These are phyloP conservation scores for Astragalus glycyphyllos DNA, from an alignment of 306 rosid species.

Conservation along the genomic window DNA sequence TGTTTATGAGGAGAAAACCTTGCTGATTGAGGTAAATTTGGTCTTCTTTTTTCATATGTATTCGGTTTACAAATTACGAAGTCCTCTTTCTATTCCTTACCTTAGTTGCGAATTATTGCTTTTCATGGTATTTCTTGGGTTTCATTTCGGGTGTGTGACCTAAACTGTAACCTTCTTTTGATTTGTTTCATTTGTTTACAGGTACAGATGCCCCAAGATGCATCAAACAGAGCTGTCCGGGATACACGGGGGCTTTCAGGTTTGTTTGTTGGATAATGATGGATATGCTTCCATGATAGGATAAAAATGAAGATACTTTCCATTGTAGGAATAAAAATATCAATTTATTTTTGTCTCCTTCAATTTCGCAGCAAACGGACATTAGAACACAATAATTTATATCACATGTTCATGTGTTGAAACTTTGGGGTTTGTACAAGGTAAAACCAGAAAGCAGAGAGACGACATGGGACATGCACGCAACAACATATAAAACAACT, in stretches of 20 bases:
- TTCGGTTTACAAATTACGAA: conserved; percentile 5
- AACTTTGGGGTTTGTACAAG: conserved; percentile 1
- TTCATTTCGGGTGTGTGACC: conserved; percentile 25
- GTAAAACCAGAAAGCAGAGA: not conserved
- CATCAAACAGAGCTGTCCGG: conserved; percentile 74
- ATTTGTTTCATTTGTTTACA: conserved; percentile 37
- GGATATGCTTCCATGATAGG: conserved; percentile 27
- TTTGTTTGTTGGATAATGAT: conserved; percentile 42
- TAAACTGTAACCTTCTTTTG: conserved; percentile 14
- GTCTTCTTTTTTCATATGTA: conserved; percentile 5
- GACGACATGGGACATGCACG: not conserved
- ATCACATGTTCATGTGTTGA: not conserved
- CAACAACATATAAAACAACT: not conserved
- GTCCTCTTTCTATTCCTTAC: conserved; percentile 5
- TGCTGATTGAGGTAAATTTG: conserved; percentile 78
- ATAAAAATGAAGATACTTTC: conserved; percentile 1
- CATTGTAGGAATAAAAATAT: conserved; percentile 10
- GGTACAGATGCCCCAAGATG: conserved; percentile 98
- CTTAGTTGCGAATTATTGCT: not conserved
- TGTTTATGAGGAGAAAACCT: conserved; percentile 71
- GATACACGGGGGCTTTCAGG: conserved; percentile 97
- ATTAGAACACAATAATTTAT: conserved; percentile 20
- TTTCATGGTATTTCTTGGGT: conserved; percentile 26
- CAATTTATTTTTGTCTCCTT: conserved; percentile 25
- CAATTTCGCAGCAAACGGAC: not conserved